phyloP scores from a whole-genome alignment of 1,139 yeast genomes.

The Yamadazyma dushanensis region DNA sequence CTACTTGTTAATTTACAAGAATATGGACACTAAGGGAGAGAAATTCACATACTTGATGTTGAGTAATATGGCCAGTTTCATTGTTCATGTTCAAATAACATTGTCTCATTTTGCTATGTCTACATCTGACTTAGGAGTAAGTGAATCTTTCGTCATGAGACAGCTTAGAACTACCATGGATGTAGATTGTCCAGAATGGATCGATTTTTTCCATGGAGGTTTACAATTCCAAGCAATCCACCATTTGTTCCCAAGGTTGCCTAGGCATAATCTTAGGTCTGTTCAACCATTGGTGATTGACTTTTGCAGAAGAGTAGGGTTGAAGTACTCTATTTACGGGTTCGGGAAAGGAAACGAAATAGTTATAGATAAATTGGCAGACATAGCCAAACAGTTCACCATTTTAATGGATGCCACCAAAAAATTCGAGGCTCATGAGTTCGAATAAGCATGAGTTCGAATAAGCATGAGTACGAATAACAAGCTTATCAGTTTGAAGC shows the following conservation, averaged over 20 bases:
- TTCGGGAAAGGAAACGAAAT: slow-evolving; percentile 74
- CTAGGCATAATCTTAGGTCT: slow-evolving; percentile 78
- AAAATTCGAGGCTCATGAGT: slow-evolving; percentile 21
- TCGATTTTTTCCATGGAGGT: slow-evolving; percentile 90
- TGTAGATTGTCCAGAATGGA: slow-evolving; percentile 91
- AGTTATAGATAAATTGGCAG: slow-evolving; percentile 68
- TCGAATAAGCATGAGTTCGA: no score
- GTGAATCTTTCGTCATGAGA: slow-evolving; percentile 79
- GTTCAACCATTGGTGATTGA: slow-evolving; percentile 72
- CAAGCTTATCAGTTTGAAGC: no score
- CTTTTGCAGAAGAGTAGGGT: slow-evolving; percentile 76
- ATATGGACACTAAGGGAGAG: slow-evolving; percentile 51
- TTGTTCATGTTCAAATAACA: slow-evolving; percentile 90
- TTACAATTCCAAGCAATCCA: slow-evolving; percentile 90
- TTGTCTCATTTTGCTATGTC: slow-evolving; percentile 93
- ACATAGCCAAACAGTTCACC: slow-evolving; percentile 76
- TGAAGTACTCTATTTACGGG: slow-evolving; percentile 82
- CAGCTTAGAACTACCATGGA: slow-evolving; percentile 93
- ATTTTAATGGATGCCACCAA: slow-evolving; percentile 70
- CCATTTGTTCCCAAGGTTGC: slow-evolving; percentile 85
- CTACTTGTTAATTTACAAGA: slow-evolving; percentile 56
- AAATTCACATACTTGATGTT: slow-evolving; percentile 63
- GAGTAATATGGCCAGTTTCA: slow-evolving; percentile 80
- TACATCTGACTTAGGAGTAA: slow-evolving; percentile 77
- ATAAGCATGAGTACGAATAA: neutral